Base-by-base conservation (phyloP, 2,329 filamentous ascomycete species). In the Aspergillus intermedius region DNA sequence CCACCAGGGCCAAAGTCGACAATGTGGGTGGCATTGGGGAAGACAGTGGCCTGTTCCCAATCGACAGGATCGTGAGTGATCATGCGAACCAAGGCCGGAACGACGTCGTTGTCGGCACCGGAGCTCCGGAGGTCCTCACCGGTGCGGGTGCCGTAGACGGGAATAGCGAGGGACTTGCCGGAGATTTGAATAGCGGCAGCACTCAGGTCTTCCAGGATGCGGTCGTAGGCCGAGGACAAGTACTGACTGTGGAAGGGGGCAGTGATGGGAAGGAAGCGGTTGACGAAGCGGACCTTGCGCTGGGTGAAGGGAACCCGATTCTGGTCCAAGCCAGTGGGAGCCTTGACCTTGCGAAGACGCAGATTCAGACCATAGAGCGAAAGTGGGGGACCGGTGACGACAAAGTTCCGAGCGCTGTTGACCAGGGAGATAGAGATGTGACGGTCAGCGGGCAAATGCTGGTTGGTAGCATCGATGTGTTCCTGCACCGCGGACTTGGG, bases 241-340 rank as follows among this genome's bases (percentile, higher is more conserved):
- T 97, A 96, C 52, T 89, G 86, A 79, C 93, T 98, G 78, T 98
- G 93, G 79, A 98, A 98, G 4, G 93, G 94, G 8, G 93, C 90
- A 1, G 91, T 96, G 69, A 98, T 98, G 42, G 93, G 94, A 52
- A 98, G 75, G 77, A 98, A 98, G 52, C 93, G 86, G 76, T 96
- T 96, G 53, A 89, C 88, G 60, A 98, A 98, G 63, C 93, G 89
- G 49, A 96, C 80, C 74, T 98, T 98, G 60, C 93, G 87, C 73
- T 98, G 86, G 0, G 91, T 97, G 75, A 89, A 90, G 5, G 94
- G 94, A 47, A 97, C 86, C 51, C 91, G 83, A 57, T 87, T 95
- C 73, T 98, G 94, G 65, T 98, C 93, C 35, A 98, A 78, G 40
- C 94, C 93, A n/a, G 93, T 97, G 4, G 93, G 86, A 1, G 93